Percentiles rank a stretch among this genome's conserved stretches.
Conservation (phyloP, 2,329 filamentous ascomycete genomes). For the Cladophialophora chaetospira region DNA sequence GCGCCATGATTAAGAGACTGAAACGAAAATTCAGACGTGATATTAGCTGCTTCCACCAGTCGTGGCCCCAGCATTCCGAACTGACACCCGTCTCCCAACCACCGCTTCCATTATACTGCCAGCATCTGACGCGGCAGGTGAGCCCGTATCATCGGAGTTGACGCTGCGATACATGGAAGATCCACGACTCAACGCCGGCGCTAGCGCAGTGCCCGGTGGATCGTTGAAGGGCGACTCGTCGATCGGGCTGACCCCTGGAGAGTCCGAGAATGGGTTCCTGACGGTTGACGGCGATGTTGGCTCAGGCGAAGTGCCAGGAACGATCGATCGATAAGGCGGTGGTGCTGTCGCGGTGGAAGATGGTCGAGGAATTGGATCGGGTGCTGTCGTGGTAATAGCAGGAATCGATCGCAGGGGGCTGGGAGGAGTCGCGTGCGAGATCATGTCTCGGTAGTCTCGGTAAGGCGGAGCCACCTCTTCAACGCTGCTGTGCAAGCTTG, state of each 20-base stretch:
- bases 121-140: conserved; percentile 22
- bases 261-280: conserved; percentile 31
- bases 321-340: conserved; percentile 28
- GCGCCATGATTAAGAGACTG: conserved; percentile 16
- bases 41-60: conserved; percentile 11
- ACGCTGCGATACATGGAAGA: conserved; percentile 29
- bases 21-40: neutral
- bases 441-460: conserved; percentile 33
- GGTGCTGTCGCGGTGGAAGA: conserved; percentile 31
- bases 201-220: conserved; percentile 21
- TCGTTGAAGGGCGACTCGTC: conserved; percentile 33
- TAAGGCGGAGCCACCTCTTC: conserved; percentile 34
- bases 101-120: conserved; percentile 31
- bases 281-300: conserved; percentile 12
- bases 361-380: conserved; percentile 28
- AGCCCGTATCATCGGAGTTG: conserved; percentile 19
- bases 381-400: conserved; percentile 4
- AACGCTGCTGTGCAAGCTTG: conserved; percentile 32
- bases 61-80: conserved; percentile 9
- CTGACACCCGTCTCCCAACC: conserved; percentile 30
- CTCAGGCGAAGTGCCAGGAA: conserved; percentile 1
- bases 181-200: conserved; percentile 24
- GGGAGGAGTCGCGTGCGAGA: conserved; percentile 21
- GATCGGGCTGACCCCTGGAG: conserved; percentile 28
- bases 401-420: conserved; percentile 15